Evolutionary conservation across 1,284 basidiomycete species (phyloP).

Genomic region (Ustilago sp.): DNA sequence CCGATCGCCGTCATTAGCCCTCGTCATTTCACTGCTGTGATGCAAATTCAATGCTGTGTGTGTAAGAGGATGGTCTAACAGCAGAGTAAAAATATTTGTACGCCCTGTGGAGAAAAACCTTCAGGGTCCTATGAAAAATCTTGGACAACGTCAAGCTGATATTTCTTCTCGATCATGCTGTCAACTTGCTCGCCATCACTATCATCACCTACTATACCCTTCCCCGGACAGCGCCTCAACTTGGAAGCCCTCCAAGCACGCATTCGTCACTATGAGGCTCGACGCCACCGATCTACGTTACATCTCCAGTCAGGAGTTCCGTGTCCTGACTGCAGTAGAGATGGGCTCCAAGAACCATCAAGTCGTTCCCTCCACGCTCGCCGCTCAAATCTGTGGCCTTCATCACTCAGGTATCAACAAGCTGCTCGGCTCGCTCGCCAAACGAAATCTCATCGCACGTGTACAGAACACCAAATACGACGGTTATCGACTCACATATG

Average conservation of each 20-base stretch:
- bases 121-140: conserved; percentile 13
- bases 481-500: conserved; percentile 95
- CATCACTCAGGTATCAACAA: conserved; percentile 94
- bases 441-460: conserved; percentile 87
- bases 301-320: conserved; percentile 89
- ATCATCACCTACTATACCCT: conserved; percentile 13
- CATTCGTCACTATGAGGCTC: conserved; percentile 77
- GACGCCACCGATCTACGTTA: conserved; percentile 95
- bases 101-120: conserved; percentile 4
- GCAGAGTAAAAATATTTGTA: background rate
- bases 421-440: conserved; percentile 86
- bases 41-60: background rate
- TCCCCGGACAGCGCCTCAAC: background rate
- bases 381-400: conserved; percentile 90
- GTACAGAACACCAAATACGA: conserved; percentile 96
- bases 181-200: conserved; percentile 2
- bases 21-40: conserved; percentile 24
- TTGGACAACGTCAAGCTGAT: background rate
- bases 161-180: background rate
- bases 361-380: conserved; percentile 87
- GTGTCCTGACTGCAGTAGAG: conserved; percentile 94
- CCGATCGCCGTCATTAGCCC: conserved; percentile 5
- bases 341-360: conserved; percentile 99
- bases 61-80: background rate
- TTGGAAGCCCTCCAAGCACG: background rate